Conservation (phyloP, 345 rosid genomes). For the Lenwebbia sp. region DNA sequence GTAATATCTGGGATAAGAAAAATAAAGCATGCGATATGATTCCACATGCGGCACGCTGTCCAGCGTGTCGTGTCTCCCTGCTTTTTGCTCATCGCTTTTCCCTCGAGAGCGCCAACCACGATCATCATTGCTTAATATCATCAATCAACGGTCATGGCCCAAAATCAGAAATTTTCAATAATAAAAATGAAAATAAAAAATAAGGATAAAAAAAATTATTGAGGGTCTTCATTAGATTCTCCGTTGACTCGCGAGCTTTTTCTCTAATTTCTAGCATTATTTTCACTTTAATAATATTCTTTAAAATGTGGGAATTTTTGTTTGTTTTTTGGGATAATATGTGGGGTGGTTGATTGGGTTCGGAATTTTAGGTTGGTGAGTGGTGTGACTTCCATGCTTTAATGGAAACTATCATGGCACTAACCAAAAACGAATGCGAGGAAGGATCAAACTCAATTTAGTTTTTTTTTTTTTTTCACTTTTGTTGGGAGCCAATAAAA, state of each 20-base stretch:
- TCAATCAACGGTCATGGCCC: neutral
- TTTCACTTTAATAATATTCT: neutral
- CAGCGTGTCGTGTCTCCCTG: neutral
- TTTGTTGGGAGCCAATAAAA: neutral
- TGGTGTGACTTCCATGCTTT: neutral
- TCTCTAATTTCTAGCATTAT: neutral
- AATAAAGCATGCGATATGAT: slow-evolving; percentile 12
- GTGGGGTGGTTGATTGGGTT: neutral
- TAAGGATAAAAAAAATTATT: neutral
- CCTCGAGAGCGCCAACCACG: neutral
- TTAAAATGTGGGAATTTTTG: neutral
- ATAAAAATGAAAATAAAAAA: neutral
- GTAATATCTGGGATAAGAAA: neutral
- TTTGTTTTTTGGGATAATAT: neutral
- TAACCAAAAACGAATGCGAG: neutral
- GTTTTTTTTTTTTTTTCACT: neutral
- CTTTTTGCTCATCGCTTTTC: neutral
- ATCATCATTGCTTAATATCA: neutral
- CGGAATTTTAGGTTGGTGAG: neutral
- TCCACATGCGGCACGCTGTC: slow-evolving; percentile 27
- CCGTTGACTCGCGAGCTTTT: neutral
- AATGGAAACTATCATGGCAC: neutral
- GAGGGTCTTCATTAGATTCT: neutral
- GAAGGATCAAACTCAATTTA: neutral
- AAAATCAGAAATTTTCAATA: neutral